Evolutionary conservation across 805 yeast genomes (phyloP), one percentile per base, ranked within the genome.

Genomic region (Saccharomycopsis sp.): DNA sequence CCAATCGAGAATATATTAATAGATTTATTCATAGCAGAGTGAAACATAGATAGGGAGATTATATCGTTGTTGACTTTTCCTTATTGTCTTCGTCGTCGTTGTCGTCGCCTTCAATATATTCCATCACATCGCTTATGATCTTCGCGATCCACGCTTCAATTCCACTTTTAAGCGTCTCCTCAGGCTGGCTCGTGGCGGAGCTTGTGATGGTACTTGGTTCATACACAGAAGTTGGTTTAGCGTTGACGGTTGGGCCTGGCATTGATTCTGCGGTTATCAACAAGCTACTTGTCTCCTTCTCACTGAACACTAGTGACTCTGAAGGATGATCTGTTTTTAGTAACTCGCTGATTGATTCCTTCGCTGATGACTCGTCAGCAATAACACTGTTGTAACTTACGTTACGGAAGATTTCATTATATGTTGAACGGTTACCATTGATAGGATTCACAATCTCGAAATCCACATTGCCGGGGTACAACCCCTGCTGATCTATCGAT

Each of bases 401-500:
- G 21, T 44, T 44, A 12, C 21, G 48, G 21, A 50, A 57, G 47
- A 57, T 50, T n/a, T 20, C 16, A 51, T 57, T 57, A 34, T 57
- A 56, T 14, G 58, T 15, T 29, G 48, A 12, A 1, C 57, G 62
- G 15, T 60, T 50, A 44, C 48, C 21, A 18, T 44, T 44, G 21
- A 44, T 4, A 44, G 21, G 18, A 44, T 44, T n/a, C 21, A 12
- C 48, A 12, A 44, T 44, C 21, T 7, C 21, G 16, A 44, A 44
- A 44, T 18, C 21, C 21, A 44, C 4, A 44, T 44, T 12, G 20
- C 48, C 48, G 7, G 48, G 48, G 21, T 44, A 44, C 7, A 44
- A 16, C 1, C 61, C 65, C 0, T 66, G 63, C 2, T 50, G 50
- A 40, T 53, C 57, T 1, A 41, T 56, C 2, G 61, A 24, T 2